Base-by-base conservation (phyloP, 1,284 basidiomycete genomes). In the Boletus semigastroideus region DNA sequence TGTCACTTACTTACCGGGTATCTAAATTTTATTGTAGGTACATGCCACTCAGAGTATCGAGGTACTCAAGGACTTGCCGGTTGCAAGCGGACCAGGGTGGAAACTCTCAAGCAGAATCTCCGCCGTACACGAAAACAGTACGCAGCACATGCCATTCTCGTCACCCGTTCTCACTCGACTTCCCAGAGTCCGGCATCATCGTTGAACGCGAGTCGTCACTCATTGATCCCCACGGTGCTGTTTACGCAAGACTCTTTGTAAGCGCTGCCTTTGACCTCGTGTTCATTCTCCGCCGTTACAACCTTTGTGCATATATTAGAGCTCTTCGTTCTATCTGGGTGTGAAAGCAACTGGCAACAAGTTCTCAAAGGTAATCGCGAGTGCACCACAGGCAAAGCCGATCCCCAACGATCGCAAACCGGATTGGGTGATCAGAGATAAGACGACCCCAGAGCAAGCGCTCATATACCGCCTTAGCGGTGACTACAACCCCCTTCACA, bases 401-500 rank as follows among this genome's bases (percentile, higher is more conserved):
- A 73, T 84, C 50, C 87, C 87, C 8, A 84, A 83, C 63, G 78
- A 82, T 67, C 78, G 82, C 53, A 78, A 80, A 53, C 80, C 90
- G 1, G 84, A 90, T 65, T 84, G 80, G 75, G 76, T 84, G 37
- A 75, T 89, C 47, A 74, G 73, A 40, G 89, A 92, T 54, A 73
- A 82, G 66, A 92, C 88, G 1, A 77, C 82, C 2, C 76, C 80
- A 4, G 87, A 91, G 59, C 90, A 92, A 69, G 90, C 91, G 0
- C 70, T 87, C 45, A 56, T 87, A 46, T 92, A 90, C 74, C 83
- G 90, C 25, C 79, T 93, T 33, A 88, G 84, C 52, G 90, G 90
- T 2, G 90, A 92, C 70, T 93, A 91, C 70, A 92, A 93, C 68
- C 86, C 87, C 17, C 76, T 93, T 12, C 91, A 93, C 69, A 87